Conservation (phyloP, 352 stramenopile species). For the Phytophthora crassamura region DNA sequence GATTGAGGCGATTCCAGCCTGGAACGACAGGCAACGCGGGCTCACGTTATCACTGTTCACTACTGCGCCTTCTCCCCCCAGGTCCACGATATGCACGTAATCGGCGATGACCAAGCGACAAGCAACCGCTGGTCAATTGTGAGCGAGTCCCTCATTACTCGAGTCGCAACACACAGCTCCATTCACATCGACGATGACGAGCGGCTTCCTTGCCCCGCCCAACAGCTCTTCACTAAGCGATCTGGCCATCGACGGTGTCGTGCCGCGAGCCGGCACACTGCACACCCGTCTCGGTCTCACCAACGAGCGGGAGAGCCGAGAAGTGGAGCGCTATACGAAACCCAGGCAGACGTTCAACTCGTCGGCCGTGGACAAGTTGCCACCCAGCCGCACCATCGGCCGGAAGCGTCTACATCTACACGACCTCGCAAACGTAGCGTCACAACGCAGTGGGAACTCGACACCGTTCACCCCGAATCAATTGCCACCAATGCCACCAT, state of each 20-base stretch:
- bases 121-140: neutral
- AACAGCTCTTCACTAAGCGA: slow-evolving; percentile 1
- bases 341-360: neutral
- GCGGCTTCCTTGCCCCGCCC: slow-evolving; percentile 4
- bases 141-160: slow-evolving; percentile 5
- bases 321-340: neutral
- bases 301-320: neutral
- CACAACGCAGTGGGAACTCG: too few relatives aligned
- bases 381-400: neutral
- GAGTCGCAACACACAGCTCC: slow-evolving; percentile 2
- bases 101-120: slow-evolving; percentile 8
- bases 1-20: neutral
- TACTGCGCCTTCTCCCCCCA: neutral
- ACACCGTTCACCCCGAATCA: too few relatives aligned
- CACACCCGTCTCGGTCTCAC: neutral
- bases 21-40: slow-evolving; percentile 5
- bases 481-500: neutral
- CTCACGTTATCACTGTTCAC: slow-evolving; percentile 18
- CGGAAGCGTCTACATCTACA: neutral
- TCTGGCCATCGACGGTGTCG: neutral
- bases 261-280: neutral
- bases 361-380: neutral
- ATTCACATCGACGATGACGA: neutral
- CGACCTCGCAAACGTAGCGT: slow-evolving; percentile 3
- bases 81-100: slow-evolving; percentile 8